These are phyloP conservation scores for Cucurbita maxima DNA, from an alignment of 306 rosid genomes.

Conservation along the genomic window DNA sequence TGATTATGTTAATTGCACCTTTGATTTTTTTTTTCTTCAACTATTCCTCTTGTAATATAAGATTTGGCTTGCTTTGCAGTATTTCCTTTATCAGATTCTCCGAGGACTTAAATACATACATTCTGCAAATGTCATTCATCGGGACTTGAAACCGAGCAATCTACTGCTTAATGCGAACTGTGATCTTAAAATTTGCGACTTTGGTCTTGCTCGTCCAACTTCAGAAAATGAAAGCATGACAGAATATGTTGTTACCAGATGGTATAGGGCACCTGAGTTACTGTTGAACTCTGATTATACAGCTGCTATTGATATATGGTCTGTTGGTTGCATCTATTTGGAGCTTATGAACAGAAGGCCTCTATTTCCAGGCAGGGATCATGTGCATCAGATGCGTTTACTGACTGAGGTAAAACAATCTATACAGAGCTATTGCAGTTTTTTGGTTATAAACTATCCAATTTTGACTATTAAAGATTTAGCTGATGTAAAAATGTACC, in stretches of 20 bases:
- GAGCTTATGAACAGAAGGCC: constrained; percentile 97
- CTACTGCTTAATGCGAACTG: constrained; percentile 76
- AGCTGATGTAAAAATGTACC: not conserved
- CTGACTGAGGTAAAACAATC: constrained; percentile 64
- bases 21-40: not conserved
- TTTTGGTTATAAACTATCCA: not conserved
- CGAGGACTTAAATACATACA: constrained; percentile 84
- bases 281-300: constrained; percentile 90
- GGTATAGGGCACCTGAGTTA: constrained; percentile 96
- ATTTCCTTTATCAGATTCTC: constrained; percentile 90
- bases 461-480: not conserved
- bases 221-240: constrained; percentile 81
- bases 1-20: not conserved
- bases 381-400: constrained; percentile 90
- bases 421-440: not conserved
- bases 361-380: constrained; percentile 76
- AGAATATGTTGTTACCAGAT: constrained; percentile 91
- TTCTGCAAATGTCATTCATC: constrained; percentile 85
- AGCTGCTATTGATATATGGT: constrained; percentile 90
- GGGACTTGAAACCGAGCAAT: constrained; percentile 94
- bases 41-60: constrained; percentile 7
- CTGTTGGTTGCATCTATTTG: constrained; percentile 92
- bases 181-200: constrained; percentile 86
- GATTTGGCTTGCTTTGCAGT: constrained; percentile 51
- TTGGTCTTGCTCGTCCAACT: constrained; percentile 86